Base-by-base conservation (phyloP, 345 rosid species). In the Aquilaria yunnanensis region DNA sequence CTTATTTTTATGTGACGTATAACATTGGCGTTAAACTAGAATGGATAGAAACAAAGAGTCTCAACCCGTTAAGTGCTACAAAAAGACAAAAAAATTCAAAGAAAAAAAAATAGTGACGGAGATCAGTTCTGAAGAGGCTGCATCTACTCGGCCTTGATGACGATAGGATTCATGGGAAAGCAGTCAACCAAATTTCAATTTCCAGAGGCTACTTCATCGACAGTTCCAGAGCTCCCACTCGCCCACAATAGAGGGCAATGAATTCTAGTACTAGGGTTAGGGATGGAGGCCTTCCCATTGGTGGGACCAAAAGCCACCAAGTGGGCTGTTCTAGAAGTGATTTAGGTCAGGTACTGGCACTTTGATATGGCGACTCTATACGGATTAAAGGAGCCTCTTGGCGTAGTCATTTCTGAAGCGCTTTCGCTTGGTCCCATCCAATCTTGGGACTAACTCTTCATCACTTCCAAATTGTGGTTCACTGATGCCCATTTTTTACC, bases 401-500 rank as follows among this genome's bases (percentile, higher is more conserved):
- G 90, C 0, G 79, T 72, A 59, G 95, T 86, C 10, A 32, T 90
- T 2, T 57, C 58, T 0, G 90, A 80, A 30, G 90, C 94, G 5
- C 45, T 82, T 12, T 31, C 56, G 2, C 77, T 60, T 1, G 80
- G 84, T 0, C 74, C 79, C 10, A 58, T 90, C 31, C 46, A 13
- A 33, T 75, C 83, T 14, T 63, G 89, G 11, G 70, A 80, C 13
- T 82, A 86, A 1, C 62, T 90, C 32, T 85, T 87, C 65, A 70
- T 87, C 57, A 87, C 95, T 62, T 71, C 90, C 1, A 90, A 90
- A 67, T 82, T 87, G 0, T 83, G 84, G 81, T 58, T 81, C 33
- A 47, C 72, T 12, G 75, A 81, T 13, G 82, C 88, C 58, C 81
- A 90, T 51, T 67, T 23, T 12, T 1, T 78, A 77, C 31, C 81